These are phyloP conservation scores for Trametes cinnabarina DNA, from an alignment of 768 basidiomycete species.

Conservation along the genomic window DNA sequence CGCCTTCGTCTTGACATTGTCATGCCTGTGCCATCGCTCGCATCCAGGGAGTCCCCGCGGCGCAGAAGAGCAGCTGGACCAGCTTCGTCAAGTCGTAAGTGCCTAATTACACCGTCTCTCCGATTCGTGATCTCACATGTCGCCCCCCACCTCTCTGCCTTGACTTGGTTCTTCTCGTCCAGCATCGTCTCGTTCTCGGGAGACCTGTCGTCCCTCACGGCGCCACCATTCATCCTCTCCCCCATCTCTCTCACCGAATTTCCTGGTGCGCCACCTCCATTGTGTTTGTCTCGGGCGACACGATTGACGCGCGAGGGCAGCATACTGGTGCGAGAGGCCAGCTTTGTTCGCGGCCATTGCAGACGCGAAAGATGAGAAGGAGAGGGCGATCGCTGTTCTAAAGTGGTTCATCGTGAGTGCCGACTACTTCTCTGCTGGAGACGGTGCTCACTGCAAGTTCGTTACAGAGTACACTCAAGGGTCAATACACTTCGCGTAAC, in stretches of 20 bases:
- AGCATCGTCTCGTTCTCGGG: constrained; percentile 87
- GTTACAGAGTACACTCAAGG: constrained; percentile 86
- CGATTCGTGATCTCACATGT: background rate
- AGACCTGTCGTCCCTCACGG: constrained; percentile 81
- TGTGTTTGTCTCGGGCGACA: background rate
- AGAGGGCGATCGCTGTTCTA: constrained; percentile 76
- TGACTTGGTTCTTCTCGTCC: background rate
- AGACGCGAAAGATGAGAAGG: constrained; percentile 69
- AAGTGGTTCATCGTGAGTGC: constrained; percentile 88
- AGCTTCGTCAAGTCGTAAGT: constrained; percentile 88
- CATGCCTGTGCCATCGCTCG: background rate
- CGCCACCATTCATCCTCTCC: constrained; percentile 89
- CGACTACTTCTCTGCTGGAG: background rate
- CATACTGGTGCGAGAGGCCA: constrained; percentile 97
- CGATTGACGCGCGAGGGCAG: constrained; percentile 37
- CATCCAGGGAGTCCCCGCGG: constrained; percentile 66
- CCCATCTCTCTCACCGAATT: constrained; percentile 91
- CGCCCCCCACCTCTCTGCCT: background rate
- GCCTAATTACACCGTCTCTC: background rate
- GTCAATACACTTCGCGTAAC: constrained; percentile 92
- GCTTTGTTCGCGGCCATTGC: constrained; percentile 86
- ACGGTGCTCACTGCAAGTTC: background rate
- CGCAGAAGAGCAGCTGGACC: constrained; percentile 86
- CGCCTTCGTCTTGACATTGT: background rate
- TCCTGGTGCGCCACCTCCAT: constrained; percentile 54